Evolutionary conservation across 768 basidiomycete genomes (phyloP).

Genomic region (Lentinula sp.): DNA sequence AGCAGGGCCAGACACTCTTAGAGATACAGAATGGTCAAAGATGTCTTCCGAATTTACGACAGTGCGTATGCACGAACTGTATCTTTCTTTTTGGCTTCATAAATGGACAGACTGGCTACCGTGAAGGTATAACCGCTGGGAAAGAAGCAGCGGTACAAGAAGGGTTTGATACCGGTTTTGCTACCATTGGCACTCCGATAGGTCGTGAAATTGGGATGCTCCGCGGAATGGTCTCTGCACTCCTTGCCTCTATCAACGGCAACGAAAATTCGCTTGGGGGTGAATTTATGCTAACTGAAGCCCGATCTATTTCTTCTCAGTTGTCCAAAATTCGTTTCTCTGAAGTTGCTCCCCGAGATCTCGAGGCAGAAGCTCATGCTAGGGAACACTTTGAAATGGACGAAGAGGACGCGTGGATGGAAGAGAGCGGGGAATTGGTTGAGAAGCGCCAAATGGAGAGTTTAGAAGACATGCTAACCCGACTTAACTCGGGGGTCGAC

Average conservation of each 20-base stretch:
- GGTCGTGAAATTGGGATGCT: constrained; percentile 75
- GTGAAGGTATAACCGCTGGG: constrained; percentile 93
- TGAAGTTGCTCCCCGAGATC: constrained; percentile 70
- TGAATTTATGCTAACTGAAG: constrained; percentile 31
- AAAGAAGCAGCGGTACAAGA: constrained; percentile 84
- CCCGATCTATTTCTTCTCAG: constrained; percentile 46
- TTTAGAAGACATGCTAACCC: constrained; percentile 50
- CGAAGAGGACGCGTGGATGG: constrained; percentile 19
- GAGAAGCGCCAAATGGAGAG: constrained; percentile 46
- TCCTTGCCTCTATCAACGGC: constrained; percentile 39
- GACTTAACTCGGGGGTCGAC: constrained; percentile 27
- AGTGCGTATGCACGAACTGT: constrained; percentile 28
- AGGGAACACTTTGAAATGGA: constrained; percentile 50
- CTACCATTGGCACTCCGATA: constrained; percentile 60
- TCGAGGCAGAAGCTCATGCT: constrained; percentile 76
- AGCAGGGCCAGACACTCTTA: constrained; percentile 21
- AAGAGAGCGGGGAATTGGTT: constrained; percentile 34
- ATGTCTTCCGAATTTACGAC: constrained; percentile 68
- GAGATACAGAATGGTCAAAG: constrained; percentile 61
- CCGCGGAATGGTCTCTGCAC: constrained; percentile 63
- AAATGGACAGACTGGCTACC: constrained; percentile 71
- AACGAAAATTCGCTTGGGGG: neutral
- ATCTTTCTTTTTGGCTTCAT: neutral
- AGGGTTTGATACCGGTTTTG: constrained; percentile 88
- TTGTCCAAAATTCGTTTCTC: constrained; percentile 59